Percentiles rank a stretch among this genome's conserved stretches.
Conservation (phyloP, 352 stramenopile genomes). For the Aphanomyces astaci region DNA sequence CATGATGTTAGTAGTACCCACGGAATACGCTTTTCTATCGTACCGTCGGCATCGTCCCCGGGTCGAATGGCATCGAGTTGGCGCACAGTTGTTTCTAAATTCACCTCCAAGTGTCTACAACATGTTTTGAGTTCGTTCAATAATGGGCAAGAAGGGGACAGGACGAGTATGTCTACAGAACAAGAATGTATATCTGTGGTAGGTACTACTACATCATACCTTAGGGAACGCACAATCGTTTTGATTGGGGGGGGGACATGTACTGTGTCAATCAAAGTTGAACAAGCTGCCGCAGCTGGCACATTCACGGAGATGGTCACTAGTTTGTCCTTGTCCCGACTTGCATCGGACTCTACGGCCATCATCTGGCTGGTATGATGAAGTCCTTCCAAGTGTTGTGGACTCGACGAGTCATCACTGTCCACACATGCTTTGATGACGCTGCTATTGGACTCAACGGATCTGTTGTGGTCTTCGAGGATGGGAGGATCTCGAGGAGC, state of each 20-base stretch:
- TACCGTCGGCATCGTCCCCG: background rate
- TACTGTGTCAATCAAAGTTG: background rate
- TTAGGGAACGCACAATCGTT: background rate
- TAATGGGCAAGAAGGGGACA: background rate
- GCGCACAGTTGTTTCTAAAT: conserved; percentile 9
- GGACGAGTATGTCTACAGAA: too few relatives aligned
- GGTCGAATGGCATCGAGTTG: background rate
- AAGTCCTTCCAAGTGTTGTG: too few relatives aligned
- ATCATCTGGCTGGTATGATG: too few relatives aligned
- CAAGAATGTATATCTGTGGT: too few relatives aligned
- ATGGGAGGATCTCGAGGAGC: background rate
- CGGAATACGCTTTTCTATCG: too few relatives aligned
- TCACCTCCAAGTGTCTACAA: conserved; percentile 7
- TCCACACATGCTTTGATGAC: too few relatives aligned
- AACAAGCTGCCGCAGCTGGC: too few relatives aligned
- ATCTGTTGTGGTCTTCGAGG: background rate
- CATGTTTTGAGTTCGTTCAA: background rate
- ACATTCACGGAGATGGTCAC: background rate
- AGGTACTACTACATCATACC: too few relatives aligned
- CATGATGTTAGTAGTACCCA: background rate
- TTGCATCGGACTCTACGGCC: too few relatives aligned
- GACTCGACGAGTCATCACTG: too few relatives aligned
- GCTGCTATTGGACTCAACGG: too few relatives aligned
- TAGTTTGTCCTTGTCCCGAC: too few relatives aligned
- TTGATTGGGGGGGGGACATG: background rate